phyloP scores from a whole-genome alignment of 2,329 filamentous ascomycete species.

The Xylaria multiplex region DNA sequence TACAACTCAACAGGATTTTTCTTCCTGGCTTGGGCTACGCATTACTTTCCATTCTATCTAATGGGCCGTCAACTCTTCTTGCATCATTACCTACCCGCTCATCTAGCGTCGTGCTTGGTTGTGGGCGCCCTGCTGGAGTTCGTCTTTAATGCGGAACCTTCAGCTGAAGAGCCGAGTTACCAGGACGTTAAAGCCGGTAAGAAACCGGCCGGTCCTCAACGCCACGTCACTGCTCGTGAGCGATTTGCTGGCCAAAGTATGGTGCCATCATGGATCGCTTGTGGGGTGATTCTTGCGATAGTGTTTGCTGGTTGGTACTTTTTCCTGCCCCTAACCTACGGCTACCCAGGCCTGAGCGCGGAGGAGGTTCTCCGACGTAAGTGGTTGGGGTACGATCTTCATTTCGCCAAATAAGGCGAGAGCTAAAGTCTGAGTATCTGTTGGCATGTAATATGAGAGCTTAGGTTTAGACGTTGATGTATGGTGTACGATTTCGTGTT shows the following conservation, averaged over 20 bases:
- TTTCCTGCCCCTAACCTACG: slow-evolving; percentile 95
- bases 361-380: slow-evolving; percentile 84
- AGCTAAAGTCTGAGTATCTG: slow-evolving; percentile 17
- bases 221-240: slow-evolving; percentile 81
- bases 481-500: slow-evolving; percentile 43
- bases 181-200: slow-evolving; percentile 57
- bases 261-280: slow-evolving; percentile 80
- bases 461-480: slow-evolving; percentile 28
- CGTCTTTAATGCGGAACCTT: slow-evolving; percentile 89
- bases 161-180: slow-evolving; percentile 64
- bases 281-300: slow-evolving; percentile 72
- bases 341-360: slow-evolving; percentile 85
- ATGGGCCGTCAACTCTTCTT: slow-evolving; percentile 99
- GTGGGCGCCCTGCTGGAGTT: slow-evolving; percentile 94
- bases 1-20: slow-evolving; percentile 99
- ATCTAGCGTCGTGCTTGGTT: slow-evolving; percentile 89
- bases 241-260: slow-evolving; percentile 83
- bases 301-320: slow-evolving; percentile 86
- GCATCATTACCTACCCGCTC: slow-evolving; percentile 95
- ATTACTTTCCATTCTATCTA: slow-evolving; percentile 96
- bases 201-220: slow-evolving; percentile 58
- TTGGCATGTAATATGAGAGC: slow-evolving; percentile 18
- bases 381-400: slow-evolving; percentile 96
- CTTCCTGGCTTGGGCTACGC: slow-evolving; percentile 96
- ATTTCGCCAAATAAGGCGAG: slow-evolving; percentile 88